A percentile compares a stretch with the other conserved stretches of the same genome.
Evolutionary conservation across 306 rosid genomes (phyloP).

Genomic region (Astragalus membranaceus): DNA sequence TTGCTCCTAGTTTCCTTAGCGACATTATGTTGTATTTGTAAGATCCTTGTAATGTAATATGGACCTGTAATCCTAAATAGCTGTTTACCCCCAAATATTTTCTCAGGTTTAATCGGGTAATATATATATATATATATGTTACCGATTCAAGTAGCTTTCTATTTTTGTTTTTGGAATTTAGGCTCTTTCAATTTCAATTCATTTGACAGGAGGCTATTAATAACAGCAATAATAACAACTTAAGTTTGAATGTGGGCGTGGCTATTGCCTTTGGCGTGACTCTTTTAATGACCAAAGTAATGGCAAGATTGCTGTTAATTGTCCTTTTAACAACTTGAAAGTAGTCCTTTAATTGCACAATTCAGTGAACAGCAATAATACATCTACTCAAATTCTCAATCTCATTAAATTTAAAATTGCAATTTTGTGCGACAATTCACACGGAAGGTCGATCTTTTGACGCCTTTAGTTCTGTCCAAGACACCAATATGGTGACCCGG

Average conservation of each 20-base stretch:
- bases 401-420: slow-evolving; percentile 23
- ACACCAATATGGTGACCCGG: slow-evolving; percentile 11
- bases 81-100: slow-evolving; percentile 6
- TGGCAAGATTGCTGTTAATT: not conserved
- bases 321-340: not conserved
- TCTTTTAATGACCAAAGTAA: not conserved
- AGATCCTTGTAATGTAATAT: slow-evolving; percentile 48
- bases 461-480: not conserved
- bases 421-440: slow-evolving; percentile 3
- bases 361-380: not conserved
- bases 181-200: not conserved
- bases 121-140: not conserved
- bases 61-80: slow-evolving; percentile 24
- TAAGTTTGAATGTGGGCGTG: not conserved
- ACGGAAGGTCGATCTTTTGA: slow-evolving; percentile 2
- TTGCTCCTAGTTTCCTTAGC: slow-evolving; percentile 45
- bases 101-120: not conserved
- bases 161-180: not conserved
- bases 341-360: not conserved
- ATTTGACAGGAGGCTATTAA: not conserved
- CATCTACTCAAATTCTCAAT: slow-evolving; percentile 12
- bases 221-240: not conserved
- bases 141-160: not conserved
- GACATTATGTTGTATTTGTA: slow-evolving; percentile 52
- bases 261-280: not conserved